Conservation (phyloP, 768 basidiomycete genomes). For the Vararia minispora region DNA sequence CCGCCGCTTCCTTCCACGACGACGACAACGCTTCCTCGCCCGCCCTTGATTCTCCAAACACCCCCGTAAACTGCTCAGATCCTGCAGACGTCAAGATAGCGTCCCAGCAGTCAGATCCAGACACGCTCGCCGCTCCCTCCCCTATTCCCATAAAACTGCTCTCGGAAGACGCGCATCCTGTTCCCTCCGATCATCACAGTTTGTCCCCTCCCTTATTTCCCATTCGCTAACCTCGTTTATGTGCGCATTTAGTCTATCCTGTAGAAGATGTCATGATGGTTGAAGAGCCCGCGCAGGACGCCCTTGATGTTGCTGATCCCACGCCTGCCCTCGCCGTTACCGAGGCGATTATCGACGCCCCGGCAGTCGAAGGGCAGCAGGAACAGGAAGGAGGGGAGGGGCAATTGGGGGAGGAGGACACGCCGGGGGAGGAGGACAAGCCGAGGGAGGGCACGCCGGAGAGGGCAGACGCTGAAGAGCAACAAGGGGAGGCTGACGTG, state of each 20-base stretch:
- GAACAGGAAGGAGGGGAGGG: neutral
- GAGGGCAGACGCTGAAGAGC: too few species aligned
- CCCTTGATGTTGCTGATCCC: too few species aligned
- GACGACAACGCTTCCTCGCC: slow-evolving; percentile 22
- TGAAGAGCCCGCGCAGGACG: too few species aligned
- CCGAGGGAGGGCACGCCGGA: too few species aligned
- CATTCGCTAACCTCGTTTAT: too few species aligned
- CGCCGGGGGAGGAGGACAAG: neutral
- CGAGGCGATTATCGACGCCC: slow-evolving; percentile 13
- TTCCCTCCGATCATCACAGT: slow-evolving; percentile 42
- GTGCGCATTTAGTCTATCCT: too few species aligned
- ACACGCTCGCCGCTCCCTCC: slow-evolving; percentile 59
- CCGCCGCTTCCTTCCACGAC: slow-evolving; percentile 10
- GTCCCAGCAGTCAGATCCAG: slow-evolving; percentile 48
- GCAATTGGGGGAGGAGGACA: neutral
- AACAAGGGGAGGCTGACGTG: too few species aligned
- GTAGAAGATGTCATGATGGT: too few species aligned
- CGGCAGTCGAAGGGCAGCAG: slow-evolving; percentile 4
- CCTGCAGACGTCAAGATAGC: slow-evolving; percentile 51
- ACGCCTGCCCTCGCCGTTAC: too few species aligned
- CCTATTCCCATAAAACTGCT: slow-evolving; percentile 40
- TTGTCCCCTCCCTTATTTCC: slow-evolving; percentile 16
- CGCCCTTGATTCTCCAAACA: slow-evolving; percentile 41
- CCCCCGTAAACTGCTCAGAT: slow-evolving; percentile 41
- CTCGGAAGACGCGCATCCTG: slow-evolving; percentile 28